phyloP scores from a whole-genome alignment of 2,329 filamentous ascomycete species.

The Ascochyta fabae region DNA sequence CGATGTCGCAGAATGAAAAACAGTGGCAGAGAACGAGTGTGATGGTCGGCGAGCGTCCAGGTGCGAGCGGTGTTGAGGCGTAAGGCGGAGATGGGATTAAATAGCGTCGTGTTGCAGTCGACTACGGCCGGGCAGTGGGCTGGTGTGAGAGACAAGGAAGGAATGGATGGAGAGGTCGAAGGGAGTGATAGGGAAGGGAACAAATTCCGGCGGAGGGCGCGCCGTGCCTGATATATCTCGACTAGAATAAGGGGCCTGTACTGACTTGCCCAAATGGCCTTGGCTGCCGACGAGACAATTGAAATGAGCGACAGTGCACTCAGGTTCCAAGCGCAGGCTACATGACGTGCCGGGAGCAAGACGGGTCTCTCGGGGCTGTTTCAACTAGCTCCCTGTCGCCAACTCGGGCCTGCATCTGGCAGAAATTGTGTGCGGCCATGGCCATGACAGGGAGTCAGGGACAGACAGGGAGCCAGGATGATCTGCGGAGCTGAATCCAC shows the following conservation, averaged over 20 bases:
- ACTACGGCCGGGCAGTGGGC: conserved; percentile 40
- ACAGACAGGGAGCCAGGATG: conserved; percentile 34
- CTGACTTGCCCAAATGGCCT: conserved; percentile 41
- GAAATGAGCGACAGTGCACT: conserved; percentile 49
- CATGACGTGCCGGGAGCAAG: conserved; percentile 50
- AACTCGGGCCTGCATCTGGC: conserved; percentile 31
- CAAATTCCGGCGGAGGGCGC: conserved; percentile 35
- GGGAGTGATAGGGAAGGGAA: conserved; percentile 33
- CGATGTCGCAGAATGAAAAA: conserved; percentile 18
- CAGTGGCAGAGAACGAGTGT: conserved; percentile 27
- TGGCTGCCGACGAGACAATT: conserved; percentile 49
- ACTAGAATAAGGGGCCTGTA: conserved; percentile 37
- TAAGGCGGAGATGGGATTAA: conserved; percentile 28
- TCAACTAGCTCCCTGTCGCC: conserved; percentile 43
- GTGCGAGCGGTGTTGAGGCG: conserved; percentile 15
- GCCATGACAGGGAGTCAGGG: background rate
- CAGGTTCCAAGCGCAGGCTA: conserved; percentile 44
- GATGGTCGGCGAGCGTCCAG: conserved; percentile 23
- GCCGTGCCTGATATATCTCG: conserved; percentile 42
- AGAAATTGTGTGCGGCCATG: conserved; percentile 31
- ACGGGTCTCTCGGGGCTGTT: conserved; percentile 49
- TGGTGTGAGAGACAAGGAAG: conserved; percentile 20
- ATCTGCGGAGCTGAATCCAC: conserved; percentile 39
- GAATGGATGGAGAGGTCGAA: conserved; percentile 36
- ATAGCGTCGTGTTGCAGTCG: conserved; percentile 39